A percentile compares a stretch with the other conserved stretches of the same genome.
phyloP scores from a whole-genome alignment of 2,329 filamentous ascomycete species.

The Albifimbria verrucaria region DNA sequence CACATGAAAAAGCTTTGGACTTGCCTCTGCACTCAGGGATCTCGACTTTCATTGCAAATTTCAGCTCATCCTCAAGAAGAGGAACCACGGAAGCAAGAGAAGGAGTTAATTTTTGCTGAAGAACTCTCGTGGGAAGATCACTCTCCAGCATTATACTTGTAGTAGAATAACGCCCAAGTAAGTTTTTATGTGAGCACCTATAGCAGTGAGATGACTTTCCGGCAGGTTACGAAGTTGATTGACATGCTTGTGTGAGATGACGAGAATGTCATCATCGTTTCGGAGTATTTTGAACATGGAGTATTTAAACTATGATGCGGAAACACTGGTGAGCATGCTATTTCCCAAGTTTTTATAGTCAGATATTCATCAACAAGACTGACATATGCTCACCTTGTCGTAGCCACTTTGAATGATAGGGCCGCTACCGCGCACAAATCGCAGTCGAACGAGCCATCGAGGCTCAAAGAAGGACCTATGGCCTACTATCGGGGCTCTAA shows the following conservation, averaged over 20 bases:
- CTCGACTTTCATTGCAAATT: conserved; percentile 2
- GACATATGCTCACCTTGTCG: neutral
- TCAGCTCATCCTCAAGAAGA: conserved; percentile 4
- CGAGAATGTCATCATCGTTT: conserved; percentile 1
- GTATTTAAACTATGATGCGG: neutral
- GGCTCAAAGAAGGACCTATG: neutral
- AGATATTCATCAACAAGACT: neutral
- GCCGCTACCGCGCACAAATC: neutral
- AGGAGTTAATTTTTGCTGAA: conserved; percentile 6
- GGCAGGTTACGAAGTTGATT: conserved; percentile 6
- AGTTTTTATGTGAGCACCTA: conserved; percentile 1
- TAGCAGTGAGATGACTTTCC: neutral
- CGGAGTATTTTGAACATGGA: conserved; percentile 2
- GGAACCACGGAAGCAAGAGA: conserved; percentile 1
- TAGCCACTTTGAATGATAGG: neutral
- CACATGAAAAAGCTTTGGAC: too few species aligned
- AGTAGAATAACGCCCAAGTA: neutral
- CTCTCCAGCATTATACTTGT: neutral
- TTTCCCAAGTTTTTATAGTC: neutral
- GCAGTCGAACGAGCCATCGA: conserved; percentile 3
- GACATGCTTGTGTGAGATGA: conserved; percentile 4
- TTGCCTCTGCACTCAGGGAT: conserved; percentile 3
- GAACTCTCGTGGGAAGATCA: conserved; percentile 1
- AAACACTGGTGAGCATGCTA: neutral
- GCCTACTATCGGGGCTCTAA: neutral